Evolutionary conservation across 164 flowering plant species (phyloP), one percentile per base, ranked within the genome.

Genomic region (Paratinospora sagittata): DNA sequence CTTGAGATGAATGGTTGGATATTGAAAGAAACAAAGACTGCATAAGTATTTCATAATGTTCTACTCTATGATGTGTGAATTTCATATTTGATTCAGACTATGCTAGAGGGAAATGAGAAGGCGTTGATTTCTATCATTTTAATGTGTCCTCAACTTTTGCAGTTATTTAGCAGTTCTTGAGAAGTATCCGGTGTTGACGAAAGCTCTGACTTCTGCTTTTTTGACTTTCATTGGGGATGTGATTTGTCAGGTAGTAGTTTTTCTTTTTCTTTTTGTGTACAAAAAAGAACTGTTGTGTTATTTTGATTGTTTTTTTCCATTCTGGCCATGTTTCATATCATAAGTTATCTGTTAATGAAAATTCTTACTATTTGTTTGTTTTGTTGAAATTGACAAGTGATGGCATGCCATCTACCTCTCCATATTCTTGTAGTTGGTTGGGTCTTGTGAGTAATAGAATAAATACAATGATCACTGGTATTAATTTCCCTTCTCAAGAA

Each of bases 141-240:
- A 52, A 16, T 52, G n/a, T 17, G 5, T 69, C 27, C 6, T 47
- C 5, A 34, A 30, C 58, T n/a, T 69, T 71, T 73, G 8, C 81
- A 90, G 98, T 97, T 93, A 93, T 73, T 72, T 93, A 79, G 75
- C 74, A 43, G 86, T 84, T 72, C 87, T 93, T 63, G 90, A 82
- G 73, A 83, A 82, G 70, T 78, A 82, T 77, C 98, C 95, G 16
- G 91, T 88, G 68, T 65, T 79, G 70, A 88, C 90, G 37, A 93
- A 90, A 82, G 97, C 98, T 39, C 65, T 88, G 30, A 93, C 98
- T n/a, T 86, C 95, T 75, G 95, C 95, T 60, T 55, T 86, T 60
- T 76, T 93, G 78, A 93, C 87, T 72, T 69, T 84, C 17, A 16
- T 87, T 73, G 98, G 98, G 68, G 98, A 93, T 76, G 49, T 87